Base-by-base conservation (phyloP, 148 eudicot species). In the Rhododendron simsii region DNA sequence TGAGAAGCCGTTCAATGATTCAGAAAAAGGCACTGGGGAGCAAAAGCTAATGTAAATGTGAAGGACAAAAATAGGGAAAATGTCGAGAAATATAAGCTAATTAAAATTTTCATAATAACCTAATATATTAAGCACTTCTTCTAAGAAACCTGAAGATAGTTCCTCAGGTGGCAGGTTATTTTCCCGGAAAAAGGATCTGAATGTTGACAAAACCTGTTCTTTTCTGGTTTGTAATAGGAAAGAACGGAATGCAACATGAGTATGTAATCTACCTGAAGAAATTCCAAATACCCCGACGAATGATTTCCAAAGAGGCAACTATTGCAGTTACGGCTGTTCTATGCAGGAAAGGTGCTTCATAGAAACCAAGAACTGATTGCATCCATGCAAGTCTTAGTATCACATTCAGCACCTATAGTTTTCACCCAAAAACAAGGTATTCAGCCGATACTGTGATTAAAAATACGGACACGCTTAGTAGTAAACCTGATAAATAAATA, bases 201-300 rank as follows among this genome's bases (percentile, higher is more conserved):
- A 67, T 59, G 15, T 41, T 30, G 45, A 8, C 83, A 30, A 30
- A 7, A 4, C 16, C 63, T 5, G 12, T 82, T 61, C 51, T 41
- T 57, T 61, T 61, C 84, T 82, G 11, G 35, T 20, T 21, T 55
- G 13, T 48, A 26, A 9, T 21, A 35, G 30, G 30, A 9, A 77
- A 81, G 28, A 20, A 37, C 9, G n/a, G 30, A 57, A 81, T n/a
- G 48, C 69, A 26, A 39, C 61, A 39, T 13, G 45, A n/a, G 23
- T 18, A 7, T 14, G 14, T 30, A 57, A 33, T 57, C 44, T 69
- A 90, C 95, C 95, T 93, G 89, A 91, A 93, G 87, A 93, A 93
- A 76, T 90, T 90, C 93, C 93, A 93, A 59, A 91, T 91, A 67
- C 95, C 92, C 59, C 92, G 95, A 26, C 93, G 92, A 87, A 93